These are phyloP conservation scores for Pseudocercospora cruenta DNA, from an alignment of 2,329 filamentous ascomycete genomes.

Conservation along the genomic window DNA sequence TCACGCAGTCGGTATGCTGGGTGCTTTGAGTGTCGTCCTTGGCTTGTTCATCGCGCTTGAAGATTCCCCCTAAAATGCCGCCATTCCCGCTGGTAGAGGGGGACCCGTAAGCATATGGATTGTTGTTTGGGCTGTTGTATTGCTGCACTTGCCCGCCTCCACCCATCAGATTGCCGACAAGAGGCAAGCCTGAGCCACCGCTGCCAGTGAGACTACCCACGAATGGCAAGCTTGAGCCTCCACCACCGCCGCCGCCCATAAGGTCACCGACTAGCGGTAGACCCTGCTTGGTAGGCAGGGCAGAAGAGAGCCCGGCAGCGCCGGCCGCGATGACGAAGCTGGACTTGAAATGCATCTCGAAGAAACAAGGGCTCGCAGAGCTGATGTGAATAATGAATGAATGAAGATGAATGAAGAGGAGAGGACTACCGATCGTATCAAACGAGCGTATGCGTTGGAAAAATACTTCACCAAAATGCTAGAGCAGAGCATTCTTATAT, in stretches of 20 bases:
- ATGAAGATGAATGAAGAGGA: not conserved
- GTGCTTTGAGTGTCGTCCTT: not conserved
- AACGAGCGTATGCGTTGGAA: not conserved
- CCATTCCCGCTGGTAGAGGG: not conserved
- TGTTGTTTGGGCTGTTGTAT: not conserved
- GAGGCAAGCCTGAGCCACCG: not conserved
- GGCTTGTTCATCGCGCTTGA: not conserved
- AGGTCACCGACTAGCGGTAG: not conserved
- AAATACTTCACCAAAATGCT: not conserved
- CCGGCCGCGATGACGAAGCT: not conserved
- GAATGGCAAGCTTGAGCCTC: not conserved
- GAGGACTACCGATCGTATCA: not conserved
- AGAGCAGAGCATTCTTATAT: not conserved
- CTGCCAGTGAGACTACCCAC: not conserved
- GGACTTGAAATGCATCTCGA: conserved; percentile 5
- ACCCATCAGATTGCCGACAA: not conserved
- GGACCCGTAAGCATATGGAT: not conserved
- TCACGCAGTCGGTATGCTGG: not conserved
- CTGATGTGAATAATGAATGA: not conserved
- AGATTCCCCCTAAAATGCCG: not conserved
- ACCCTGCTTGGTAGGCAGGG: not conserved
- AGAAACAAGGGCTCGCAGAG: not conserved
- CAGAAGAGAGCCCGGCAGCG: not conserved
- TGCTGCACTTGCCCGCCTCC: not conserved
- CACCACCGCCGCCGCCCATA: not conserved